phyloP scores from a whole-genome alignment of 495 filamentous ascomycete genomes.

The Penicillium angulare region DNA sequence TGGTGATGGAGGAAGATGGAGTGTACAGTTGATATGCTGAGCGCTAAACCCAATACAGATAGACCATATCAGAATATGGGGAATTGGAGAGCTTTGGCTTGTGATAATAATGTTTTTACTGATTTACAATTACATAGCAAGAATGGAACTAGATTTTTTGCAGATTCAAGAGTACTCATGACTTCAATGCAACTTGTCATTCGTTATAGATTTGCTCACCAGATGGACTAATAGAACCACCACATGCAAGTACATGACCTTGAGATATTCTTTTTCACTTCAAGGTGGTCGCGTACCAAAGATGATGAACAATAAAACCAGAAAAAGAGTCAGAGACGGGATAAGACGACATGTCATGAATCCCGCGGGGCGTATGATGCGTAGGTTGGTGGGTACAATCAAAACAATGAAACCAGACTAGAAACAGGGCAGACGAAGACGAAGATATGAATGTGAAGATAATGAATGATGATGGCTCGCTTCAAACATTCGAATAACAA shows the following conservation, averaged over 20 bases:
- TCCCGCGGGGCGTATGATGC: conserved; percentile 2
- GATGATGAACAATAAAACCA: background rate
- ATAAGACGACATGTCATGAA: conserved; percentile 1
- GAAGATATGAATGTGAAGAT: background rate
- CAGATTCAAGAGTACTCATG: too few relatives aligned
- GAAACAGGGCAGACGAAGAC: conserved; percentile 1
- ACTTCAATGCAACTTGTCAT: conserved; percentile 22
- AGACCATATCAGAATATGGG: too few relatives aligned
- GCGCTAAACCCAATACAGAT: too few relatives aligned
- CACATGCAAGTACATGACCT: conserved; percentile 12
- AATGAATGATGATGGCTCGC: background rate
- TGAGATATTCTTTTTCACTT: conserved; percentile 10
- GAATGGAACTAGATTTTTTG: too few relatives aligned
- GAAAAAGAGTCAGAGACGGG: conserved; percentile 1
- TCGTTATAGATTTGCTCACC: conserved; percentile 20
- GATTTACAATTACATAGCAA: too few relatives aligned
- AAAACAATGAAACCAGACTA: background rate
- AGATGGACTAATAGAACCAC: conserved; percentile 15
- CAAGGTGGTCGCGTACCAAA: conserved; percentile 8
- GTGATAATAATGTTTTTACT: background rate
- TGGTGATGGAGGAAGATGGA: too few relatives aligned
- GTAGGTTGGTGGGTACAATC: background rate
- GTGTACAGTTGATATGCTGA: too few relatives aligned
- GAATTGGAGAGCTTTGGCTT: too few relatives aligned
- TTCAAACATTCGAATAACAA: conserved; percentile 1